Evolutionary conservation across 495 filamentous ascomycete genomes (phyloP), one percentile per base, ranked within the genome.

Genomic region (Hyaloscypha finlandica): DNA sequence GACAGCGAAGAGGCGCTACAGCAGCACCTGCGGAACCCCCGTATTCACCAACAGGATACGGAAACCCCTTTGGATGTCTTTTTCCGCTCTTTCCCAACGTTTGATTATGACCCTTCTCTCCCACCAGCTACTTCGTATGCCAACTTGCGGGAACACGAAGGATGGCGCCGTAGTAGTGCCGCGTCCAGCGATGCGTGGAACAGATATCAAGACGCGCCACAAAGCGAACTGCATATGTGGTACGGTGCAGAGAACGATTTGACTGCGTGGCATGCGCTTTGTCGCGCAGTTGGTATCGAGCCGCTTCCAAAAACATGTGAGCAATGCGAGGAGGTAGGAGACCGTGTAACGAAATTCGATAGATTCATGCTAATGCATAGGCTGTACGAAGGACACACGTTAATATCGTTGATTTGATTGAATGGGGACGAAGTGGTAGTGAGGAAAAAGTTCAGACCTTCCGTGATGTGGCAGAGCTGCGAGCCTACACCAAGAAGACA

Each of bases 41-140:
- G n/a, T n/a, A n/a, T n/a, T n/a, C n/a, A n/a, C n/a, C n/a, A n/a
- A n/a, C n/a, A n/a, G n/a, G n/a, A n/a, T n/a, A n/a, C n/a, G n/a
- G n/a, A n/a, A n/a, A n/a, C n/a, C n/a, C n/a, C n/a, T n/a, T n/a
- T n/a, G n/a, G n/a, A n/a, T n/a, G n/a, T n/a, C n/a, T n/a, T n/a
- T n/a, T n/a, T n/a, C n/a, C n/a, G n/a, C n/a, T n/a, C n/a, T n/a
- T n/a, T n/a, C n/a, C n/a, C n/a, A 67, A 52, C 51, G 3, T 73
- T 74, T 64, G 33, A 68, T 65, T 73, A 71, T 68, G 56, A 74
- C 71, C 65, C 72, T 66, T 71, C 68, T 66, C 68, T 73, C 14
- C 71, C 72, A 59, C 72, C 68, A 62, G 61, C 71, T 66, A 37
- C 35, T 60, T 74, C 66, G 53, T 74, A 74, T 61, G 57, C 68